phyloP scores from a whole-genome alignment of 73 alveolate genomes.

The Paramecium tetraurelia region DNA sequence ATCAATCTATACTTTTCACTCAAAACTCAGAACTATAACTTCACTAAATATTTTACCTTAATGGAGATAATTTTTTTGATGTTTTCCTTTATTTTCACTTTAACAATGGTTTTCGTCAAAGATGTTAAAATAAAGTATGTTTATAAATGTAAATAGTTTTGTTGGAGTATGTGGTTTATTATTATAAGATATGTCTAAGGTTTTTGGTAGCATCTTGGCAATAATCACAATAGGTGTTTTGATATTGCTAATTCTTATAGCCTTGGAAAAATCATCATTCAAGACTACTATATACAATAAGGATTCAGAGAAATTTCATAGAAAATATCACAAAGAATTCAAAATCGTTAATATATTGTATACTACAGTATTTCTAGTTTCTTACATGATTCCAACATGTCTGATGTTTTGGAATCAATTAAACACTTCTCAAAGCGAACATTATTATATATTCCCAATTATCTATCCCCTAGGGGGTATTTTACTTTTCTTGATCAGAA shows the following conservation, averaged over 20 bases:
- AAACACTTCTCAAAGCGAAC: neutral
- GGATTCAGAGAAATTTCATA: neutral
- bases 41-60: neutral
- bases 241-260: neutral
- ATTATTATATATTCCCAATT: neutral
- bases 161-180: neutral
- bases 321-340: neutral
- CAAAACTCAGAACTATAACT: neutral
- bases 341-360: neutral
- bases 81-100: neutral
- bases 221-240: neutral
- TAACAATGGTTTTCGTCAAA: neutral
- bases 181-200: neutral
- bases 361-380: neutral
- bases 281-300: neutral
- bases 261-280: neutral
- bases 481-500: neutral
- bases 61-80: neutral
- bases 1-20: conserved; percentile 21
- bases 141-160: neutral
- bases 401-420: neutral
- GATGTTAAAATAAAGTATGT: neutral
- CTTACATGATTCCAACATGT: conserved; percentile 1
- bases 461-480: neutral
- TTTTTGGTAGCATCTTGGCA: neutral